Evolutionary conservation across 805 yeast species (phyloP).

Genomic region (Candida methanosorbosa): DNA sequence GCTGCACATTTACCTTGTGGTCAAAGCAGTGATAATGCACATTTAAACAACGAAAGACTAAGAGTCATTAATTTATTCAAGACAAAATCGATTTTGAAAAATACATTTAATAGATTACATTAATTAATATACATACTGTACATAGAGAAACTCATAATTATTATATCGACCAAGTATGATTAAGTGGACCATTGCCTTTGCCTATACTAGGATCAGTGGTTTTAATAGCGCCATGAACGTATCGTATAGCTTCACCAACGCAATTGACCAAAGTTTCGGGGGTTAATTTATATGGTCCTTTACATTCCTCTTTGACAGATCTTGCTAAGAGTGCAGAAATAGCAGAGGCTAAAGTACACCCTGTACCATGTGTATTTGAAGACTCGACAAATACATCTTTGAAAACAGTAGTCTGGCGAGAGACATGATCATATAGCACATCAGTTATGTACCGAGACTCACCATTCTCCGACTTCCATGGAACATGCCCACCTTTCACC

Average conservation of each 20-base stretch:
- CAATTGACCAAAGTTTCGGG: neutral
- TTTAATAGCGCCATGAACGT: constrained; percentile 55
- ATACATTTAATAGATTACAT: constrained; percentile 36
- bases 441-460: constrained; percentile 32
- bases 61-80: constrained; percentile 72
- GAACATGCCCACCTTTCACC: constrained; percentile 76
- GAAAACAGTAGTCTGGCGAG: constrained; percentile 30
- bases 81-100: constrained; percentile 54
- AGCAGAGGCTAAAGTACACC: constrained; percentile 76
- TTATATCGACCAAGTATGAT: constrained; percentile 32
- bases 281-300: neutral
- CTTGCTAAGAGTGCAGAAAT: constrained; percentile 64
- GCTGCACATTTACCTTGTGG: constrained; percentile 98
- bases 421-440: constrained; percentile 38
- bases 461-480: constrained; percentile 27
- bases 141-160: neutral
- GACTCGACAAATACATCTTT: constrained; percentile 38
- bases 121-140: neutral
- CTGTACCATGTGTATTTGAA: constrained; percentile 73
- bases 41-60: constrained; percentile 77
- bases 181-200: constrained; percentile 62
- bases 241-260: constrained; percentile 39
- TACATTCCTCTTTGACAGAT: neutral
- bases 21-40: constrained; percentile 91
- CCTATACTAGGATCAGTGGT: constrained; percentile 34